Conservation (phyloP, 2,329 filamentous ascomycete genomes). For the Fusarium sp. region DNA sequence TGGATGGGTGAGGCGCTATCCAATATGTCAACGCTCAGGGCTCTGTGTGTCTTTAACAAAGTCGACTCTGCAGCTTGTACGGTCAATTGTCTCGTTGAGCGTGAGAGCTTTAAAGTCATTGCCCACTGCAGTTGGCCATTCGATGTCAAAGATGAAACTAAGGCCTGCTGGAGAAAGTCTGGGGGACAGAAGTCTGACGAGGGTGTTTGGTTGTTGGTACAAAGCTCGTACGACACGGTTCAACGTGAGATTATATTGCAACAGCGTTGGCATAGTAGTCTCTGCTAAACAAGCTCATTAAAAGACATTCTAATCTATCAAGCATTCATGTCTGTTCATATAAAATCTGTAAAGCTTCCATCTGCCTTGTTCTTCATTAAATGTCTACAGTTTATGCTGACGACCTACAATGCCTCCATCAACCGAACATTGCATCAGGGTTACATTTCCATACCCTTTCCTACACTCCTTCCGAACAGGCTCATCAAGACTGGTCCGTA, state of each 20-base stretch:
- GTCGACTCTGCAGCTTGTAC: not conserved
- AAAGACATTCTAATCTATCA: too few relatives aligned
- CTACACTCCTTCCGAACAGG: too few relatives aligned
- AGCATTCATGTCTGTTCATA: rapidly evolving
- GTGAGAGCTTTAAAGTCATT: not conserved
- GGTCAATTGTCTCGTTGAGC: not conserved
- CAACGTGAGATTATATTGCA: not conserved
- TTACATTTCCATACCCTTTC: too few relatives aligned
- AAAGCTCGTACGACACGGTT: not conserved
- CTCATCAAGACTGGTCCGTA: too few relatives aligned
- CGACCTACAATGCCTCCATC: too few relatives aligned
- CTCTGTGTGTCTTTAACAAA: not conserved
- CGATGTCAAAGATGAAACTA: not conserved
- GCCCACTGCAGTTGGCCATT: not conserved
- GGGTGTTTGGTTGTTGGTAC: not conserved
- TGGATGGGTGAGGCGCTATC: not conserved
- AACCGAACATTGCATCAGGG: too few relatives aligned
- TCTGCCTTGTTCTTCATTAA: too few relatives aligned
- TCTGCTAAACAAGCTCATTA: not conserved
- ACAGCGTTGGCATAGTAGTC: not conserved
- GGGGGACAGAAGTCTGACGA: not conserved
- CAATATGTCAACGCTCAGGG: not conserved
- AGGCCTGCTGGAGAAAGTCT: not conserved
- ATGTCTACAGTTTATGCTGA: too few relatives aligned
- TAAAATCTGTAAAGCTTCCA: too few relatives aligned